Evolutionary conservation across 441 rosid species (phyloP).

Genomic region (Gossypium gossypioides): DNA sequence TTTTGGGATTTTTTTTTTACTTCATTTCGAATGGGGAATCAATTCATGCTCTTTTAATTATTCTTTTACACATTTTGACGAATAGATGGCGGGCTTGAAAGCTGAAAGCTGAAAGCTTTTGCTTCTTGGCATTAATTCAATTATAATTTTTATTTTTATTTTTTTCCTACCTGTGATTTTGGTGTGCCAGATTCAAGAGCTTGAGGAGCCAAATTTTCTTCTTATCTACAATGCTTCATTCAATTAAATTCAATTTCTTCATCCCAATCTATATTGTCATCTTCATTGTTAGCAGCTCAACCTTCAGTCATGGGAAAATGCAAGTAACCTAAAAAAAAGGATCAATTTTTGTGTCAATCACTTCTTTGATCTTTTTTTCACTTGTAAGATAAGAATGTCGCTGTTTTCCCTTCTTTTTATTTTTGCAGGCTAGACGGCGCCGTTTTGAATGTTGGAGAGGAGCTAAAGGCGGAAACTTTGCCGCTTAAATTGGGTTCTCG

Average conservation of each 20-base stretch:
- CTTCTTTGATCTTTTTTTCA: not conserved
- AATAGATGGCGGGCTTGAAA: not conserved
- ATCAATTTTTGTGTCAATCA: not conserved
- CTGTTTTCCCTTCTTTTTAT: not conserved
- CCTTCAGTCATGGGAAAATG: conserved; percentile 26
- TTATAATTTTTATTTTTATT: not conserved
- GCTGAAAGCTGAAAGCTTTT: not conserved
- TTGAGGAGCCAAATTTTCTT: not conserved
- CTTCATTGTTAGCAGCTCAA: conserved; percentile 18
- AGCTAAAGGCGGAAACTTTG: conserved; percentile 56
- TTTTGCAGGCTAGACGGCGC: conserved; percentile 29
- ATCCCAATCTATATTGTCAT: conserved; percentile 22
- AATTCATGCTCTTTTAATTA: not conserved
- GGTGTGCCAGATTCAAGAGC: conserved; percentile 7
- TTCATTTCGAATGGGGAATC: not conserved
- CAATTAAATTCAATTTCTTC: conserved; percentile 2
- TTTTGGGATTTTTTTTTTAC: not conserved
- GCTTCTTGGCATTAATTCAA: not conserved
- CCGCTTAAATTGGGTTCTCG: conserved; percentile 51
- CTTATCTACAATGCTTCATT: conserved; percentile 16
- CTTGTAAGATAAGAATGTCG: not conserved
- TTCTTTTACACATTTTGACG: not conserved
- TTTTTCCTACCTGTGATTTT: not conserved
- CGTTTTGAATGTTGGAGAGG: conserved; percentile 51
- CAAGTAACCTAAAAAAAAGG: conserved; percentile 24